Base-by-base conservation (phyloP, 441 rosid genomes). In the Pelargonium myrrhifolium region DNA sequence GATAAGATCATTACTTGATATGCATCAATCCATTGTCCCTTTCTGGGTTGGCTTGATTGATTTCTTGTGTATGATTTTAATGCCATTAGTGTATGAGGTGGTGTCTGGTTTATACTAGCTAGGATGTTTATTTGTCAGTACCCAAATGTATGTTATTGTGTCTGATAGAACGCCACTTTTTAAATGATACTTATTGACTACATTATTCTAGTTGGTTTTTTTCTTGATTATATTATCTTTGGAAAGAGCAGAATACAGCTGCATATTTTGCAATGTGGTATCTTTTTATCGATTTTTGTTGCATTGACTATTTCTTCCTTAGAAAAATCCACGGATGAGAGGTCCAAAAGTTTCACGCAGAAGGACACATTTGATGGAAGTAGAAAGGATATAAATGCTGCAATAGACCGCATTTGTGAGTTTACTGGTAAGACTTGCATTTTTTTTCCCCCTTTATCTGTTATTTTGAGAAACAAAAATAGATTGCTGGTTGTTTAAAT, bases 351-450 rank as follows among this genome's bases (percentile, higher is more conserved):
- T 76, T 83, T 83, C 61, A 83, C 73, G 62, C 96, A 81, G 79
- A 94, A 86, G 81, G 90, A 81, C 71, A 63, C 90, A 59, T 92
- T 94, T 69, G 96, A 86, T 76, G 97, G 97, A 55, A 89, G 96
- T 78, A 83, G 96, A 82, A 89, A 83, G 71, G 94, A 85, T 66
- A 84, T 94, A 69, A 92, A 94, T 79, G 87, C 93, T 72, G 93
- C 94, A 66, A 86, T 94, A 53, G 97, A 94, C 71, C 86, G 84
- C 65, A 78, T 91, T 51, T 87, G 98, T 69, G 98, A 88, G 82
- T 88, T 87, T 80, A 85, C 96, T 42, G 98, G 98, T 89, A 80
- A 83, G 79, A 62, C 58, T 15, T 15, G 11, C 42, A 64, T 21
- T 73, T 37, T 20, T 68, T 59, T 71, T 65, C n/a, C n/a, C 4